phyloP scores from a whole-genome alignment of 345 rosid genomes.

The Boechera divaricarpa region DNA sequence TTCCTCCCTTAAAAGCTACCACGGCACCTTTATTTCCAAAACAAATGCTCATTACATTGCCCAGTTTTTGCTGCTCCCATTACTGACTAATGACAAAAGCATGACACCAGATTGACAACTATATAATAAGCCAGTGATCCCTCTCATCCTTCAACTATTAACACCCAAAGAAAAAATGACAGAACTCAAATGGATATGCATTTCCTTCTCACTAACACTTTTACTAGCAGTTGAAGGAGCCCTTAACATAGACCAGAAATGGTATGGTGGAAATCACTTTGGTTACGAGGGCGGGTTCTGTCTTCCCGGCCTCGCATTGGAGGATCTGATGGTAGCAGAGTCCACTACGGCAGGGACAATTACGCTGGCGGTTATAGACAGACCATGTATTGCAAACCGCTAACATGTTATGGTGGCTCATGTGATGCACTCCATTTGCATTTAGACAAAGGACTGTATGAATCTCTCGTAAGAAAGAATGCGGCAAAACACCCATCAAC shows the following conservation, averaged over 20 bases:
- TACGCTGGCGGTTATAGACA: slow-evolving; percentile 18
- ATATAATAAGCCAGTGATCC: slow-evolving; percentile 14
- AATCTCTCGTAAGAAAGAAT: slow-evolving; percentile 27
- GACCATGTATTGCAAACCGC: slow-evolving; percentile 33
- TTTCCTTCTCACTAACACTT: slow-evolving; percentile 37
- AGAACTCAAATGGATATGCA: slow-evolving; percentile 35
- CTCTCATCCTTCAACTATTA: slow-evolving; percentile 19
- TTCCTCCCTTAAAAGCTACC: slow-evolving; percentile 7
- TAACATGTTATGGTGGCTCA: slow-evolving; percentile 33
- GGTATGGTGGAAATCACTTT: slow-evolving; percentile 27
- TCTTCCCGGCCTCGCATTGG: slow-evolving; percentile 42
- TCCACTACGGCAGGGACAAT: background rate
- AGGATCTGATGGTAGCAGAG: slow-evolving; percentile 36
- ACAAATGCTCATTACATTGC: slow-evolving; percentile 19
- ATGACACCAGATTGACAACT: slow-evolving; percentile 30
- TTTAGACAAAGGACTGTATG: slow-evolving; percentile 41
- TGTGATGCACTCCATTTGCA: slow-evolving; percentile 37
- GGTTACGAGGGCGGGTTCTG: slow-evolving; percentile 42
- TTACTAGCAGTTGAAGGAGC: slow-evolving; percentile 30
- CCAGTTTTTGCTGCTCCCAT: slow-evolving; percentile 21
- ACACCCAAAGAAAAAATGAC: slow-evolving; percentile 27
- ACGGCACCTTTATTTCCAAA: slow-evolving; percentile 8
- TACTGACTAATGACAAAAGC: slow-evolving; percentile 33
- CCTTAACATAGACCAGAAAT: slow-evolving; percentile 32
- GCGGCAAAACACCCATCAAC: background rate